Evolutionary conservation across 768 basidiomycete species (phyloP), one percentile per base, ranked within the genome.

Genomic region (Mycena kentingensis): DNA sequence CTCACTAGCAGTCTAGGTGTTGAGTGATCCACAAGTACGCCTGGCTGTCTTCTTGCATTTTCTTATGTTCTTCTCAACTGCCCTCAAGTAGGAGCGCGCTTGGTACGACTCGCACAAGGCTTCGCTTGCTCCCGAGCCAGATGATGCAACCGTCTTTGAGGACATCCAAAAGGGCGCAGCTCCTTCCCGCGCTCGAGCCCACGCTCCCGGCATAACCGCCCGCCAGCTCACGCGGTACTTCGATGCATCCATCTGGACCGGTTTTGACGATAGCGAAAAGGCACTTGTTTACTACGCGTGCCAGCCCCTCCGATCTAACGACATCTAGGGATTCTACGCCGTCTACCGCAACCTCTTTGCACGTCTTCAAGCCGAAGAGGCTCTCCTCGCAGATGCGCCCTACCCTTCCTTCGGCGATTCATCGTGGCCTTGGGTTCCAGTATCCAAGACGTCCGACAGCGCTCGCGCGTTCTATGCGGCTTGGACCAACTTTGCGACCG

Each of bases 91-190:
- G 90, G 96, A 98, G 78, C 79, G 97, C 61, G 94, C 97, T 37
- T 99, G 94, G 91, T 99, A 99, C 69, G 97, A 99, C 70, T 85
- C 85, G 4, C 96, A 98, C 67, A 85, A 87, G 52, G 84, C 88
- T 25, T 88, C 89, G 22, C 77, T 93, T 6, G 74, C 77, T 16
- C 88, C 89, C 3, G 88, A 90, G 62, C 83, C 91, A 35, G 95
- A 95, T 67, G 90, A 89, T 37, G 84, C 88, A 37, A 81, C 78
- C 3, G 85, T 96, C 15, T 90, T 93, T 61, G 87, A 97, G 55
- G 89, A 93, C 62, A 87, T 98, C 49, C 81, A 83, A 45, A 80
- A 73, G 51, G 95, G 95, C 15, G 77, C 78, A 34, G 79, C 81
- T 27, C 76, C 81, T 18, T 66, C 77, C n/a, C n/a, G n/a, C n/a